phyloP scores from a whole-genome alignment of 2,329 filamentous ascomycete genomes.

The Arachnomyces sp. region DNA sequence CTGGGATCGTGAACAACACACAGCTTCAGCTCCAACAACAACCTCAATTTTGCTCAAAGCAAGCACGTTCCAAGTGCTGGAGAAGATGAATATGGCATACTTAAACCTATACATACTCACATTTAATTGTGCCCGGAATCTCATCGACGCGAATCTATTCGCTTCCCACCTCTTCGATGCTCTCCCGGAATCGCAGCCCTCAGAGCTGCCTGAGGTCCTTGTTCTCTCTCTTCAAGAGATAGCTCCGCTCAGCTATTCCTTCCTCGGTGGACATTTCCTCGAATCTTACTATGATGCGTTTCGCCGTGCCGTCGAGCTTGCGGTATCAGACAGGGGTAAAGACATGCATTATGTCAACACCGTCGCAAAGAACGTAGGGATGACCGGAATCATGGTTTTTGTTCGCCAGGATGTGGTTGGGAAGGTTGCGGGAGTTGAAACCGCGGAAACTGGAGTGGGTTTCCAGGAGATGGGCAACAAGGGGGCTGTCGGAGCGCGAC shows the following conservation, averaged over 20 bases:
- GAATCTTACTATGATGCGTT: constrained; percentile 67
- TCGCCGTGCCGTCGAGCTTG: constrained; percentile 61
- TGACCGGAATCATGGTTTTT: constrained; percentile 86
- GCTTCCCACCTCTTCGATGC: constrained; percentile 59
- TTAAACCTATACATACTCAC: constrained; percentile 72
- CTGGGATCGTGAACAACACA: too few relatives aligned
- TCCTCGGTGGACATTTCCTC: constrained; percentile 75
- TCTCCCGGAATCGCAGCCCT: constrained; percentile 40
- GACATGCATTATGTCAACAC: constrained; percentile 59
- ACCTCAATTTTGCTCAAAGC: neutral
- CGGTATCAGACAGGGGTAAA: constrained; percentile 42
- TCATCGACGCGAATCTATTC: constrained; percentile 62
- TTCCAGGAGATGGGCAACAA: constrained; percentile 90
- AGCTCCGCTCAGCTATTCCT: constrained; percentile 72
- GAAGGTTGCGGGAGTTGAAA: constrained; percentile 57
- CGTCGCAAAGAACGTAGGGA: constrained; percentile 66
- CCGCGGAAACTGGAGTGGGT: constrained; percentile 78
- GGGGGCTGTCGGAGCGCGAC: constrained; percentile 72
- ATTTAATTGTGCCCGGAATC: constrained; percentile 75
- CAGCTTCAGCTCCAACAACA: too few relatives aligned
- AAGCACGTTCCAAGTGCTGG: neutral
- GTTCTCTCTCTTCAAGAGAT: constrained; percentile 75
- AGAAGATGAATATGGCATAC: constrained; percentile 30
- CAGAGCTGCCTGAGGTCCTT: constrained; percentile 57
- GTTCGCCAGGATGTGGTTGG: constrained; percentile 52